Conservation (phyloP, 768 basidiomycete species). For the Lyophyllum atratum region DNA sequence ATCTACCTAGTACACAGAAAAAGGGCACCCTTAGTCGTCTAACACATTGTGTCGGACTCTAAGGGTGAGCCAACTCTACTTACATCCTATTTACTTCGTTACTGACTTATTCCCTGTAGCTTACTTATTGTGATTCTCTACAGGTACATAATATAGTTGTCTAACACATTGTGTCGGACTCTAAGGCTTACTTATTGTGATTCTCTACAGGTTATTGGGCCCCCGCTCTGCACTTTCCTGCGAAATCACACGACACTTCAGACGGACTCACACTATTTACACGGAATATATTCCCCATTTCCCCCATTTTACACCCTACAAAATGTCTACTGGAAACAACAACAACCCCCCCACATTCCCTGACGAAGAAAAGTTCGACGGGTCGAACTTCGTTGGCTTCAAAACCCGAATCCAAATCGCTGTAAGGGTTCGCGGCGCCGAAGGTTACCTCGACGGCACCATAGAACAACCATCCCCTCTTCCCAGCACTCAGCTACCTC, state of each 20-base stretch:
- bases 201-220: too few species aligned
- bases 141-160: not conserved
- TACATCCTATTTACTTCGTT: not conserved
- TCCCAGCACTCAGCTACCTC: too few species aligned
- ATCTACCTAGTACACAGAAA: not conserved
- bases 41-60: not conserved
- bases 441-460: not conserved
- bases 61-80: not conserved
- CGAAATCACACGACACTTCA: too few species aligned
- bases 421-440: not conserved
- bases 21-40: not conserved
- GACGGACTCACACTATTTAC: too few species aligned
- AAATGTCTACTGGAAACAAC: not conserved
- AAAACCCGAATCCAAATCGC: not conserved
- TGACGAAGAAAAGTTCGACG: not conserved
- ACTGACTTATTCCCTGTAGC: not conserved
- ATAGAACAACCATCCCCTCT: not conserved
- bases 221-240: too few species aligned
- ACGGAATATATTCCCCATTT: too few species aligned
- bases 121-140: too few species aligned
- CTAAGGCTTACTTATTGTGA: not conserved
- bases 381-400: not conserved
- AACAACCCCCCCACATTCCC: not conserved
- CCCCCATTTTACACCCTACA: too few species aligned
- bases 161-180: not conserved